Percentiles rank a stretch among this genome's conserved stretches.
These are phyloP conservation scores for Phialophora macrospora DNA, from an alignment of 2,329 filamentous ascomycete genomes.

Conservation along the genomic window DNA sequence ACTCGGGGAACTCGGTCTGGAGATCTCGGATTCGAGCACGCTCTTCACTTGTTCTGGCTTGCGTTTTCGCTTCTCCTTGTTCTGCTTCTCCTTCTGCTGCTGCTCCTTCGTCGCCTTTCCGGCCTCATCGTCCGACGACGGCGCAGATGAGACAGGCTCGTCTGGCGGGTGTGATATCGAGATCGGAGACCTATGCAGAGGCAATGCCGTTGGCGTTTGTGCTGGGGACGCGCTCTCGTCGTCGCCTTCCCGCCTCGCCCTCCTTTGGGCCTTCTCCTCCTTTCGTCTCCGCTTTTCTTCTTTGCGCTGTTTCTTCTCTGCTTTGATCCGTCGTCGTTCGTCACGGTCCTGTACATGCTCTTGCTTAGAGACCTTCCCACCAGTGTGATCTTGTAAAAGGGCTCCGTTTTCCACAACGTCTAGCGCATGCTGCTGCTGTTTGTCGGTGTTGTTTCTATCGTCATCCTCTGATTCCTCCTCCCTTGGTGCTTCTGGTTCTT, in stretches of 20 bases:
- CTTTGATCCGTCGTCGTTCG: constrained; percentile 39
- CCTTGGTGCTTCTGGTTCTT: constrained; percentile 38
- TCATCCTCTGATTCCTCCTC: constrained; percentile 49
- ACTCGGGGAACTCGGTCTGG: neutral
- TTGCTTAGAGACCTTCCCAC: neutral
- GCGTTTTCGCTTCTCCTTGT: constrained; percentile 6
- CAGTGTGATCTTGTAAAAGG: neutral
- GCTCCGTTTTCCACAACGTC: constrained; percentile 45
- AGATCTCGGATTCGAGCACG: neutral
- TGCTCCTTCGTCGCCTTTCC: constrained; percentile 43
- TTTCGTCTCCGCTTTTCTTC: constrained; percentile 42
- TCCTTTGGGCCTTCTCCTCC: constrained; percentile 41
- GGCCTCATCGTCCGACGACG: constrained; percentile 42
- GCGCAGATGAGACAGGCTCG: constrained; percentile 29
- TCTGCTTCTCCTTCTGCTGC: neutral
- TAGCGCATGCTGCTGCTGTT: constrained; percentile 39
- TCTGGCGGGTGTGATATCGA: constrained; percentile 23
- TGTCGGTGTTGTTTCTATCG: constrained; percentile 46
- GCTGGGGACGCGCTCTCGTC: constrained; percentile 3
- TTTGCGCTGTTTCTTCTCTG: constrained; percentile 40
- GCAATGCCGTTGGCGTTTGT: neutral
- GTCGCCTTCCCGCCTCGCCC: constrained; percentile 36
- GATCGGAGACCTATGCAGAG: constrained; percentile 19
- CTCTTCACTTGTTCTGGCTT: neutral
- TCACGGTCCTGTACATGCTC: constrained; percentile 37